Percentiles rank a stretch among this genome's conserved stretches.
phyloP scores from a whole-genome alignment of 345 rosid species.

The Eucalyptus tenuipes region DNA sequence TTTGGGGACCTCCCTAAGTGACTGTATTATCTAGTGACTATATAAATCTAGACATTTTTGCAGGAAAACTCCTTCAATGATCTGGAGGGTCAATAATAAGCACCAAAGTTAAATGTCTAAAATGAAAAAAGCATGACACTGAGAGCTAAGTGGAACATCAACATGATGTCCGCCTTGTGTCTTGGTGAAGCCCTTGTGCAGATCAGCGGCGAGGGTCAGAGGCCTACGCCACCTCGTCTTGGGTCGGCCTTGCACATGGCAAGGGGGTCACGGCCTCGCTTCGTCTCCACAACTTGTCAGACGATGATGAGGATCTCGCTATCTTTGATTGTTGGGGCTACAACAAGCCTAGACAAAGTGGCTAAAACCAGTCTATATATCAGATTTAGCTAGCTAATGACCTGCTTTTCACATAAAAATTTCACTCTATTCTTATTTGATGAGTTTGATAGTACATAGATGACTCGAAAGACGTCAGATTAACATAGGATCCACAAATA shows the following conservation, averaged over 20 bases:
- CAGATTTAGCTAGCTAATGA: too few species aligned
- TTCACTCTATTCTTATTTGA: too few species aligned
- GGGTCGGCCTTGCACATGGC: background rate
- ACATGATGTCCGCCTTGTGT: background rate
- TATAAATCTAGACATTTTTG: background rate
- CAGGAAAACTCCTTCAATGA: background rate
- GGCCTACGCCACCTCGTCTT: too few species aligned
- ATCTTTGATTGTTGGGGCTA: background rate
- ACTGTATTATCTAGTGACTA: background rate
- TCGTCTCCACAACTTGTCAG: background rate
- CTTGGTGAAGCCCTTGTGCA: background rate
- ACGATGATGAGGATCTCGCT: background rate
- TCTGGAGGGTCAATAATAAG: background rate
- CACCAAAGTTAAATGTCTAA: background rate
- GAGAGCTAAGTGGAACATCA: background rate
- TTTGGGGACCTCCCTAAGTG: too few species aligned
- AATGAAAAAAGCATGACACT: background rate
- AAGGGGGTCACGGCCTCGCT: background rate
- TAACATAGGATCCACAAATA: too few species aligned
- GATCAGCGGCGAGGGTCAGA: background rate
- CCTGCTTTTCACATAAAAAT: too few species aligned
- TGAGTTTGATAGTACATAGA: too few species aligned
- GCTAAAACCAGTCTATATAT: too few species aligned
- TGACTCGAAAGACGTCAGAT: too few species aligned
- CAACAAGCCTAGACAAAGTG: too few species aligned